Base-by-base conservation (phyloP, 345 rosid species). In the Salix suchowensis region DNA sequence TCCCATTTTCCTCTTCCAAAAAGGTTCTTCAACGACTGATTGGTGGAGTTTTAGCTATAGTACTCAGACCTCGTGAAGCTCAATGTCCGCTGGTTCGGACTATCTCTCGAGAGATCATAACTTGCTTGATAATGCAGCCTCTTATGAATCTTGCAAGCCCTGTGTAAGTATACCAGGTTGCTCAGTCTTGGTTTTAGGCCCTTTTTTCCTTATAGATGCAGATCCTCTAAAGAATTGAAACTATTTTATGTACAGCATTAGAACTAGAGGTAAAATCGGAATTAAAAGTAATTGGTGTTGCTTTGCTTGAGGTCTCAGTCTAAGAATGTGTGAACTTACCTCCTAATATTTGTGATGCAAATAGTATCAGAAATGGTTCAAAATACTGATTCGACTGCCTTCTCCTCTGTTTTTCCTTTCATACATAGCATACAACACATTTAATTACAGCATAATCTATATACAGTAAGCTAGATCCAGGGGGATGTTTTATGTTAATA, bases 61-160 rank as follows among this genome's bases (percentile, higher is more conserved):
- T 94, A 28, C 88, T 96, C 52, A 86, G 92, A 87, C 92, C 92
- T 26, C 91, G 91, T 76, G 99, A 96, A 90, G 94, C 94, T 86
- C 96, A 96, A 74, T 89, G 90, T 78, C 97, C 97, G 78, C 82
- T 96, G 65, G 97, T 96, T 84, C 89, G 92, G 74, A 85, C 97
- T 23, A 89, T 96, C 74, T 95, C 99, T 83, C 86, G 97, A 81
- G 99, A 96, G 86, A 87, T 96, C 36, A 90, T 96, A 64, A 94
- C 99, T 82, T 94, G 98, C 89, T 85, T 94, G 88, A 94, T 96
- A 70, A 30, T 94, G 85, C 97, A 91, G 85, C 99, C 98, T 77
- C 82, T 96, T 73, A 61, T 94, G 93, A 83, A 85, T 85, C 89
- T 96, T 42, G 97, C 94, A 52, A 89, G 87, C 87, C 97, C 99